These are phyloP conservation scores for Sporothrix protearum DNA, from an alignment of 2,329 filamentous ascomycete genomes.

Conservation along the genomic window DNA sequence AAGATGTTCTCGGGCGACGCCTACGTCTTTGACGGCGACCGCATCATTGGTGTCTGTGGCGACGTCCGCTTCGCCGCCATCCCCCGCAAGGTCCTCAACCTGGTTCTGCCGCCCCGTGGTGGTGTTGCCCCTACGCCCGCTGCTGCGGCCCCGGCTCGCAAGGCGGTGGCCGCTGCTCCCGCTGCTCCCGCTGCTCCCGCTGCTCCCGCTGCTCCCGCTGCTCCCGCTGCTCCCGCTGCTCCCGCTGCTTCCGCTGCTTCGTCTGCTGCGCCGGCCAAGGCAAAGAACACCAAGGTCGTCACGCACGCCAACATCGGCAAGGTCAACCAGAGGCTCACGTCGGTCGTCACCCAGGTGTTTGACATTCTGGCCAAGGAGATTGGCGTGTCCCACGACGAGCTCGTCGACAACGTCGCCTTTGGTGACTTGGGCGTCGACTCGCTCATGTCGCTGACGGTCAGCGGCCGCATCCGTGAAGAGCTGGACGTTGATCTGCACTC, in stretches of 20 bases:
- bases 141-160: conserved; percentile 27
- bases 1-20: conserved; percentile 54
- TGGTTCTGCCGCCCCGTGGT: conserved; percentile 61
- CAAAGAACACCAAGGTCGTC: conserved; percentile 43
- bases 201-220: conserved; percentile 58
- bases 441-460: conserved; percentile 57
- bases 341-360: conserved; percentile 46
- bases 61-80: conserved; percentile 66
- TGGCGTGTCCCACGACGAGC: conserved; percentile 52
- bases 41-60: conserved; percentile 46
- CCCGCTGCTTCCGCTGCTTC: conserved; percentile 32
- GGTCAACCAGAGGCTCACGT: conserved; percentile 51
- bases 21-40: conserved; percentile 53
- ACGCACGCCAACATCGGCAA: conserved; percentile 46
- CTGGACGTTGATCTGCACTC: conserved; percentile 53
- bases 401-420: conserved; percentile 55
- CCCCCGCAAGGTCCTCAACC: conserved; percentile 62
- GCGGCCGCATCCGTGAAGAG: conserved; percentile 55
- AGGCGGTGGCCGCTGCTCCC: conserved; percentile 35
- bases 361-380: conserved; percentile 56
- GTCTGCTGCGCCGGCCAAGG: conserved; percentile 34
- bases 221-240: conserved; percentile 35
- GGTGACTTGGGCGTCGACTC: conserved; percentile 59
- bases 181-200: conserved; percentile 37
- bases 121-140: conserved; percentile 38